Evolutionary conservation across 2,329 filamentous ascomycete genomes (phyloP), one percentile per base, ranked within the genome.

Genomic region (Didymella pinodella): DNA sequence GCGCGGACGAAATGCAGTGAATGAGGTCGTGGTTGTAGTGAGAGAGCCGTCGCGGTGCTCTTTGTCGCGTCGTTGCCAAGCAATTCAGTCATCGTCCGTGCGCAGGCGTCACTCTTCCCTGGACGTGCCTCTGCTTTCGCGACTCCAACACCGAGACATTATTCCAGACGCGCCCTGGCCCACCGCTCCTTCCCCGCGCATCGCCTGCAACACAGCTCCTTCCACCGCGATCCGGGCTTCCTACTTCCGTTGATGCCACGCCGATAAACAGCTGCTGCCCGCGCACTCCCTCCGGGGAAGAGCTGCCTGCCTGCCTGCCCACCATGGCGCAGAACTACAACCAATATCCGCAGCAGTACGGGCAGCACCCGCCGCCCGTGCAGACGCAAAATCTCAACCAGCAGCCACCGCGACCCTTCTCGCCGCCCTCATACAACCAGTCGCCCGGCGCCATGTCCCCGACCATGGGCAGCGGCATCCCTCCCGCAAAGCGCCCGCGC

Each of bases 401-500:
- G 46, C 76, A 74, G 65, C 65, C 83, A 50, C 87, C 62, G 58
- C 71, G 73, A 63, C 51, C 72, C 50, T 75, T 67, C 66, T 77
- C 75, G n/a, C 75, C 75, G 49, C 68, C 65, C 7, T 65, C 68
- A 14, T 75, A 74, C 68, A 69, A 73, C 65, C 87, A 89, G 44
- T 84, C 81, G 48, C 80, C 84, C 22, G 81, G 83, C 31, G 70
- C 76, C 72, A 77, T 78, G 73, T 79, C 89, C 78, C 85, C 74
- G 5, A 73, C 67, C 58, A 68, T 66, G 59, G 62, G 62, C 57
- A 64, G 65, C 59, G 67, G 68, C 57, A 67, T 89, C 48, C 90
- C 90, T 48, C 88, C 91, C 16, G 86, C 85, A 59, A 94, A 95
- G 80, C 86, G 90, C 74, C 88, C 85, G 74, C 89, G 87, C 56